Evolutionary conservation across 192 early-diverging fungal species (phyloP).

Genomic region (Backusella westeae): DNA sequence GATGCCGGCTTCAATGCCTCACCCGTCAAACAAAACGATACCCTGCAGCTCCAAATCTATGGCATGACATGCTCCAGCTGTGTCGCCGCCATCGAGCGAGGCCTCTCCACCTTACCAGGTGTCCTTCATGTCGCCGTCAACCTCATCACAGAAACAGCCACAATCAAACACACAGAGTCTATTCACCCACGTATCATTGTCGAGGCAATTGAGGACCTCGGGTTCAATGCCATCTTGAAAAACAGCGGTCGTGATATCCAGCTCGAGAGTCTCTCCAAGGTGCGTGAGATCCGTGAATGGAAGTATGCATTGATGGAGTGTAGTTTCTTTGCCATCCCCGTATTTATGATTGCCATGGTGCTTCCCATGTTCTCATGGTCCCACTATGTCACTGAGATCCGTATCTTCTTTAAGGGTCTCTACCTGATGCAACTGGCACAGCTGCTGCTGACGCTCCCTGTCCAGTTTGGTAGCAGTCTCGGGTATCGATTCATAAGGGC

Average conservation of each 20-base stretch:
- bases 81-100: slow-evolving; percentile 67
- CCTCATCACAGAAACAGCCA: slow-evolving; percentile 69
- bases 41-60: slow-evolving; percentile 35
- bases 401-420: slow-evolving; percentile 52
- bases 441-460: slow-evolving; percentile 81
- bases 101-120: slow-evolving; percentile 49
- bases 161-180: slow-evolving; percentile 56
- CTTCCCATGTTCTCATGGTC: slow-evolving; percentile 51
- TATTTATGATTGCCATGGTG: slow-evolving; percentile 78
- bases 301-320: slow-evolving; percentile 60
- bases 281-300: slow-evolving; percentile 86
- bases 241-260: slow-evolving; percentile 60
- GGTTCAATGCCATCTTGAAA: slow-evolving; percentile 34
- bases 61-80: slow-evolving; percentile 92
- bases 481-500: slow-evolving; percentile 77
- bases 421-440: slow-evolving; percentile 64
- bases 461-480: slow-evolving; percentile 77
- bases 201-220: slow-evolving; percentile 74
- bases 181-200: slow-evolving; percentile 81
- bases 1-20: slow-evolving; percentile 81
- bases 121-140: slow-evolving; percentile 55
- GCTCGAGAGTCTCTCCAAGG: slow-evolving; percentile 83
- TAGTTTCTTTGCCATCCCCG: slow-evolving; percentile 76
- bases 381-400: slow-evolving; percentile 29
- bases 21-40: slow-evolving; percentile 32